Percentiles rank a stretch among this genome's conserved stretches.
phyloP scores from a whole-genome alignment of 257 asterid species.

The Solanum paucissectum region DNA sequence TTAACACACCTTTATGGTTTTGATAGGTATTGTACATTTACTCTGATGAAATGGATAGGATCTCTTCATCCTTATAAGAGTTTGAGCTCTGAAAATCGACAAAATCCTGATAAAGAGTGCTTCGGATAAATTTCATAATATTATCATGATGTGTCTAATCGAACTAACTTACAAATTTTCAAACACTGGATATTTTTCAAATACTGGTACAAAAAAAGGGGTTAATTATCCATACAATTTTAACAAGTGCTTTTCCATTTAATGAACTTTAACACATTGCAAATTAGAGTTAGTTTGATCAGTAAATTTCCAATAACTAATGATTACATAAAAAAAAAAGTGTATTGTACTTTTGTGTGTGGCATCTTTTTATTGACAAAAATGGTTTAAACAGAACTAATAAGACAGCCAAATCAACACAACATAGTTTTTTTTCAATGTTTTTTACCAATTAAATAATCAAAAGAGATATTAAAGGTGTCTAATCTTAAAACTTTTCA shows the following conservation, averaged over 20 bases:
- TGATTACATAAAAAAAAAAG: not conserved
- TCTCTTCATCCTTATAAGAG: not conserved
- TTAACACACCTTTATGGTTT: not conserved
- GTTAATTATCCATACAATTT: not conserved
- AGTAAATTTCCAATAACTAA: not conserved
- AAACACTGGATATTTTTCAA: too few species aligned
- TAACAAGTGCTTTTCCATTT: not conserved
- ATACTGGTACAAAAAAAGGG: too few species aligned
- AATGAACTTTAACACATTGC: not conserved
- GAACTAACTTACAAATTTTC: too few species aligned
- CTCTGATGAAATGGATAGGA: not conserved
- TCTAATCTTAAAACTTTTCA: constrained; percentile 4
- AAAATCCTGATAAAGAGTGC: not conserved
- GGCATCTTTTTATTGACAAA: not conserved
- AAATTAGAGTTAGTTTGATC: not conserved
- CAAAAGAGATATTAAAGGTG: not conserved
- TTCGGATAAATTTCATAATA: not conserved
- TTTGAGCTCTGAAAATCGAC: not conserved
- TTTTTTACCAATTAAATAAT: not conserved
- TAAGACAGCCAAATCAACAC: not conserved
- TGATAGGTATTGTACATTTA: not conserved
- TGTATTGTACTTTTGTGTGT: not conserved
- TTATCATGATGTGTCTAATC: too few species aligned
- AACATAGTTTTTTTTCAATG: not conserved
- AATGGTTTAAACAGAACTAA: not conserved